These are phyloP conservation scores for Sisymbrium irio DNA, from an alignment of 345 rosid species.

Conservation along the genomic window DNA sequence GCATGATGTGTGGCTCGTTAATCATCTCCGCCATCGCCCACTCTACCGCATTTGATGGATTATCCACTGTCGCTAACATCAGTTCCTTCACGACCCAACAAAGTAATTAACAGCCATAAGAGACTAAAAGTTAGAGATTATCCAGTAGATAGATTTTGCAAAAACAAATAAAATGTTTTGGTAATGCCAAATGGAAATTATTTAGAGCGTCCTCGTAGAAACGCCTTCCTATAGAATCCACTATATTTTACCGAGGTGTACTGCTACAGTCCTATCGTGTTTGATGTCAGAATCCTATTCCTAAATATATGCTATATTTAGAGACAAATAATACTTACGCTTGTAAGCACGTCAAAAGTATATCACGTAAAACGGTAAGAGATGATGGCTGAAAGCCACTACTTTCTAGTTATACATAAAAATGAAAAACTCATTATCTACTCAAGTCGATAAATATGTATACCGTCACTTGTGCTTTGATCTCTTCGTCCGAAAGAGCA, in stretches of 20 bases:
- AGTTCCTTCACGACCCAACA: constrained; percentile 40
- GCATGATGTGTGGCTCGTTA: constrained; percentile 41
- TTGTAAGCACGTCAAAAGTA: neutral
- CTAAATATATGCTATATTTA: neutral
- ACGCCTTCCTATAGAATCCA: no score
- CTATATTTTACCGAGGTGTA: neutral
- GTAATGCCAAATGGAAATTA: neutral
- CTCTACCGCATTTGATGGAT: constrained; percentile 55
- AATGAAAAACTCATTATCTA: neutral
- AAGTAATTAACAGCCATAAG: neutral
- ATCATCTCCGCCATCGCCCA: constrained; percentile 63
- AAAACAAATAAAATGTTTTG: neutral
- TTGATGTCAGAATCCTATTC: neutral
- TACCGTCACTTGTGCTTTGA: constrained; percentile 50
- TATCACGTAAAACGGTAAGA: neutral
- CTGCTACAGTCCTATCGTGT: neutral
- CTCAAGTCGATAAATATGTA: neutral
- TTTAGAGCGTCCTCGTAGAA: neutral
- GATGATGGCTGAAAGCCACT: neutral
- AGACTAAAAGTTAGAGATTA: neutral
- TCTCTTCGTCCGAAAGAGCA: constrained; percentile 44
- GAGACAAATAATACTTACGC: neutral
- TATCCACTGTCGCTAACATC: constrained; percentile 51
- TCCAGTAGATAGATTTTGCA: no score
- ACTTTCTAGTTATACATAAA: neutral